Evolutionary conservation across 2,329 filamentous ascomycete genomes (phyloP).

Genomic region (Lachnellula subtilissima): DNA sequence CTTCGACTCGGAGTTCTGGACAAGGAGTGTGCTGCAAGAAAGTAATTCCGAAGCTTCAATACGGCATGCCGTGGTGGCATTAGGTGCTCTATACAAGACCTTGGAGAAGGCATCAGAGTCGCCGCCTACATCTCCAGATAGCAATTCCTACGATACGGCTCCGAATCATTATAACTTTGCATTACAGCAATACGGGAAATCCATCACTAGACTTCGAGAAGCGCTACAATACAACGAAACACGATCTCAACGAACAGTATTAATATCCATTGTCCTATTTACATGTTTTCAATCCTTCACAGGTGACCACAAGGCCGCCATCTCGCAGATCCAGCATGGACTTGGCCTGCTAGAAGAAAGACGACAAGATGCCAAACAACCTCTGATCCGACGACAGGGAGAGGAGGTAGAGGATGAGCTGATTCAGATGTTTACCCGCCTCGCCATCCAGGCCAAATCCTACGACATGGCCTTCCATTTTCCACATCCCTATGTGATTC

Average conservation of each 20-base stretch:
- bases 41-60: conserved; percentile 58
- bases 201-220: conserved; percentile 46
- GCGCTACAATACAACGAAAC: conserved; percentile 39
- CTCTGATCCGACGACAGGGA: conserved; percentile 14
- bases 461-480: conserved; percentile 67
- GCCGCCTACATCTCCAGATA: conserved; percentile 37
- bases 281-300: conserved; percentile 67
- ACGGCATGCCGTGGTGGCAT: conserved; percentile 59
- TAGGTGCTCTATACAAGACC: conserved; percentile 64
- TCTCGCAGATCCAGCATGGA: conserved; percentile 56
- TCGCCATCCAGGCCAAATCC: conserved; percentile 61
- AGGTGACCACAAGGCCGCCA: conserved; percentile 58
- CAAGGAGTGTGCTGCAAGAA: conserved; percentile 55
- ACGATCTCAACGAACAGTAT: conserved; percentile 45
- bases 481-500: conserved; percentile 56
- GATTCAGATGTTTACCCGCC: conserved; percentile 57
- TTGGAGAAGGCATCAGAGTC: conserved; percentile 51
- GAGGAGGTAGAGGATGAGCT: conserved; percentile 45
- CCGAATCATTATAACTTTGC: conserved; percentile 55
- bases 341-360: conserved; percentile 50
- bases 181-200: conserved; percentile 53
- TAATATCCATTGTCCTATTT: conserved; percentile 62
- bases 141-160: conserved; percentile 36
- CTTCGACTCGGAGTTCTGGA: conserved; percentile 64
- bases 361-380: conserved; percentile 41